Base-by-base conservation (phyloP, 78 protist species). In the Dictyostelium purpureum region DNA sequence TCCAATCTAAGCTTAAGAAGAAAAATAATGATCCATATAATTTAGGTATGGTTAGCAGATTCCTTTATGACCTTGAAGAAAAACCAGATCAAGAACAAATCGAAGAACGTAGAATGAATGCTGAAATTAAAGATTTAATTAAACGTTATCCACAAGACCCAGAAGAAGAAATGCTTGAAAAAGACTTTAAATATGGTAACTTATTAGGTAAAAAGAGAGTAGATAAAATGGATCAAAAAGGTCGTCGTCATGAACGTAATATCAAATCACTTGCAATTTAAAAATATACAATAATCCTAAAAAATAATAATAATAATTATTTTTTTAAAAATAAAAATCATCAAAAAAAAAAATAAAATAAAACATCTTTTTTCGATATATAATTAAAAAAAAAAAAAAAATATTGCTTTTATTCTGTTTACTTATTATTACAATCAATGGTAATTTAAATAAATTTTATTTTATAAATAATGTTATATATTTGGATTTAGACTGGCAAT, bases 11-110 rank as follows among this genome's bases (percentile, higher is more conserved):
- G 16, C 47, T 81, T 26, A 51, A 71, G 19, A 40, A 52, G 1
- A 65, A 28, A n/a, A 45, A 81, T 19, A 47, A 73, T 0, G 89
- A 81, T 28, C 89, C 89, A 52, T 81, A 81, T 49, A 69, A 81
- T 74, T 52, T 67, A 35, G 89, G 89, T 52, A 10, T 81, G 43
- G 69, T 81, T 18, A 73, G 78, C 31, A 67, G 52, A 57, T 81
- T 81, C 89, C 89, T 81, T 57, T 67, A 47, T 38, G 89, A 81
- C 47, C 42, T 81, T 18, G 71, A 63, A 63, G 89, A 81, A 0
- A 43, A 67, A 37, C 89, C 89, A 49, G 35, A 57, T 42, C 38
- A 65, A 7, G 33, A 69, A 19, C 19, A 11, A 4, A 69, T 69
- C 21, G 40, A 42, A 38, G 52, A 69, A 40, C 76, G 76, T 69